phyloP scores from a whole-genome alignment of 2,329 filamentous ascomycete species.

The Colletotrichum paranaense region DNA sequence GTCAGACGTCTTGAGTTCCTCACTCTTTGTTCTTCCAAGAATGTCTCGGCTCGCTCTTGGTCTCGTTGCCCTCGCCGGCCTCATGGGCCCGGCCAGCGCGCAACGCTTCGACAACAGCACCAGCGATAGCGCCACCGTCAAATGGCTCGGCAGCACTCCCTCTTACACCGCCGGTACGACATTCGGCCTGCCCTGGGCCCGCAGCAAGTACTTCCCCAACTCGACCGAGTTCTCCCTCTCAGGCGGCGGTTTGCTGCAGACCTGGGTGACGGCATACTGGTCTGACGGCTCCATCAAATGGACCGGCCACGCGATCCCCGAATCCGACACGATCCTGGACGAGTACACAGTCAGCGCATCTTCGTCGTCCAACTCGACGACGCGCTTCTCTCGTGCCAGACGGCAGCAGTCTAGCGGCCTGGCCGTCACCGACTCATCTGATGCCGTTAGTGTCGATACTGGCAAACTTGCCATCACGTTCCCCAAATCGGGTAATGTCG shows the following conservation, averaged over 20 bases:
- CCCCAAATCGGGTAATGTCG: conserved; percentile 52
- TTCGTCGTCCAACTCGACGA: conserved; percentile 39
- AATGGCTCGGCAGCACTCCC: conserved; percentile 54
- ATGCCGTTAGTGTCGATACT: conserved; percentile 53
- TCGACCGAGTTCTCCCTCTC: conserved; percentile 49
- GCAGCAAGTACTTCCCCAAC: conserved; percentile 50
- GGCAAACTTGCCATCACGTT: conserved; percentile 56
- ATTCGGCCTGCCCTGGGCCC: conserved; percentile 57
- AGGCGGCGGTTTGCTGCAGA: conserved; percentile 49
- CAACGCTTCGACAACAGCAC: conserved; percentile 24
- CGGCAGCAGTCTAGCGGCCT: conserved; percentile 41
- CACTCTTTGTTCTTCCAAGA: conserved; percentile 4
- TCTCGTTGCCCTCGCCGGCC: conserved; percentile 31
- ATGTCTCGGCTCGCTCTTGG: conserved; percentile 30
- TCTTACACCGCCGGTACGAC: conserved; percentile 49
- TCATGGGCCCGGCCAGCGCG: conserved; percentile 28
- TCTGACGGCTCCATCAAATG: conserved; percentile 71
- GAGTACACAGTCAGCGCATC: conserved; percentile 51
- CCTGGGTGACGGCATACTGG: conserved; percentile 70
- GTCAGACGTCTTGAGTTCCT: background rate
- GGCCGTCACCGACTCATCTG: conserved; percentile 38
- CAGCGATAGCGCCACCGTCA: conserved; percentile 39
- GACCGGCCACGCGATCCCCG: conserved; percentile 67
- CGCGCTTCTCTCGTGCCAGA: conserved; percentile 25
- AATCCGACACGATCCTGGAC: conserved; percentile 50